Evolutionary conservation across 164 flowering plant species (phyloP).

Genomic region (Vitis vinifera): DNA sequence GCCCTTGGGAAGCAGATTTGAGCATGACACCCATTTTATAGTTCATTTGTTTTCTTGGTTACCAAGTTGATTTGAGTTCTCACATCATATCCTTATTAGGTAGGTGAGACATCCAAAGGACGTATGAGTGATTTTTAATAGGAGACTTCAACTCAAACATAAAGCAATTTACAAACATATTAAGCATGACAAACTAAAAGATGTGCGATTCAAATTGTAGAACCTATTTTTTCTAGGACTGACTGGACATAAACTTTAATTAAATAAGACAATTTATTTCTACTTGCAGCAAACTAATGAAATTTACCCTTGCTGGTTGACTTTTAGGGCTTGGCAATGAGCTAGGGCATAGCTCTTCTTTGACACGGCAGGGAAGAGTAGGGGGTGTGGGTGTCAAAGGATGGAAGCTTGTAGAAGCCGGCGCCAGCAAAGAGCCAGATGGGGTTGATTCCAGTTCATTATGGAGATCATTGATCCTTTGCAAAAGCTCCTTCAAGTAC

Average conservation of each 20-base stretch:
- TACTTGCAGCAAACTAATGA: not conserved
- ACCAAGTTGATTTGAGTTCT: not conserved
- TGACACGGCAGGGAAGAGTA: conserved; percentile 54
- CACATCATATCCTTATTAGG: not conserved
- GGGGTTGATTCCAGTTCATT: conserved; percentile 62
- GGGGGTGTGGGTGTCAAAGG: conserved; percentile 56
- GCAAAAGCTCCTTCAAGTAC: conserved; percentile 68
- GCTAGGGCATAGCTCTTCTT: conserved; percentile 62
- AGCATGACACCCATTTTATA: not conserved
- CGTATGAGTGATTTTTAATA: not conserved
- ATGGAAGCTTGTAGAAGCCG: conserved; percentile 39
- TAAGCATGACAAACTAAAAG: too few species aligned
- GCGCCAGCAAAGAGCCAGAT: conserved; percentile 37
- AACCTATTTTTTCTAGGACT: too few species aligned
- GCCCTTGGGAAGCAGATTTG: not conserved
- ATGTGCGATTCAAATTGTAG: too few species aligned
- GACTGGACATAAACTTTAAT: not conserved
- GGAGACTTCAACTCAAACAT: not conserved
- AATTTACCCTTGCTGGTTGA: conserved; percentile 62
- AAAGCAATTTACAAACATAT: too few species aligned
- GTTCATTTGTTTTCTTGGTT: not conserved
- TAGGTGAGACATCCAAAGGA: not conserved
- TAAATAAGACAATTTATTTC: not conserved
- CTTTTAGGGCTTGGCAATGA: conserved; percentile 53
- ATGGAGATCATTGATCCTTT: conserved; percentile 59